Evolutionary conservation across 305 asterid species (phyloP).

Genomic region (Salvia sclarea): DNA sequence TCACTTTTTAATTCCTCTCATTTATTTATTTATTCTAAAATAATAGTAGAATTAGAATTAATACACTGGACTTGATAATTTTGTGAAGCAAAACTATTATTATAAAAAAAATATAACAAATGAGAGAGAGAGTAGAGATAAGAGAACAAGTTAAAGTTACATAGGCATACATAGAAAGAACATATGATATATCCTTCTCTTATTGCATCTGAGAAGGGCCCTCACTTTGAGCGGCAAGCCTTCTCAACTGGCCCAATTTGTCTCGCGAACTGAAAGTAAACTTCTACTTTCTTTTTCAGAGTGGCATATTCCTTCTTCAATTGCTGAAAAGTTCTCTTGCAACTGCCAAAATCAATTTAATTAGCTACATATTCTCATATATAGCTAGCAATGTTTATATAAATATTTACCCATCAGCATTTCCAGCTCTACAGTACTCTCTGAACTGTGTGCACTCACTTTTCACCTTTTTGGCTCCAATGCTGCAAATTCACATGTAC

Average conservation of each 20-base stretch:
- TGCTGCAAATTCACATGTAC: slow-evolving; percentile 49
- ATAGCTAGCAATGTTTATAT: neutral
- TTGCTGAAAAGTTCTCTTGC: slow-evolving; percentile 67
- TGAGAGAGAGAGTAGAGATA: too few relatives aligned
- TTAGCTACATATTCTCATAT: too few relatives aligned
- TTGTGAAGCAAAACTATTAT: too few relatives aligned
- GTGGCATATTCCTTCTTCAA: slow-evolving; percentile 69
- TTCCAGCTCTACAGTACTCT: slow-evolving; percentile 59
- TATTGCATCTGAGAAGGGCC: slow-evolving; percentile 18
- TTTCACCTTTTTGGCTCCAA: slow-evolving; percentile 81
- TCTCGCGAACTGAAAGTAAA: slow-evolving; percentile 74
- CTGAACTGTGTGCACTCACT: slow-evolving; percentile 63
- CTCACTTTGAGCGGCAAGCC: slow-evolving; percentile 47
- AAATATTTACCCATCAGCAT: slow-evolving; percentile 67
- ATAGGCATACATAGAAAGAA: too few relatives aligned
- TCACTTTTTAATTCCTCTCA: too few relatives aligned
- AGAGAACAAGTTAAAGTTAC: too few relatives aligned
- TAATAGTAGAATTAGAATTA: too few relatives aligned
- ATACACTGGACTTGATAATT: too few relatives aligned
- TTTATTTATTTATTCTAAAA: too few relatives aligned
- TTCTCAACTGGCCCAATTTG: slow-evolving; percentile 63
- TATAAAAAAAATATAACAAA: too few relatives aligned
- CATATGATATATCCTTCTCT: neutral
- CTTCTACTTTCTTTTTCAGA: slow-evolving; percentile 70
- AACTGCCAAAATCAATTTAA: slow-evolving; percentile 37